Percentiles rank a stretch among this genome's conserved stretches.
phyloP scores from a whole-genome alignment of 257 asterid genomes.

The Scutellaria barbata region DNA sequence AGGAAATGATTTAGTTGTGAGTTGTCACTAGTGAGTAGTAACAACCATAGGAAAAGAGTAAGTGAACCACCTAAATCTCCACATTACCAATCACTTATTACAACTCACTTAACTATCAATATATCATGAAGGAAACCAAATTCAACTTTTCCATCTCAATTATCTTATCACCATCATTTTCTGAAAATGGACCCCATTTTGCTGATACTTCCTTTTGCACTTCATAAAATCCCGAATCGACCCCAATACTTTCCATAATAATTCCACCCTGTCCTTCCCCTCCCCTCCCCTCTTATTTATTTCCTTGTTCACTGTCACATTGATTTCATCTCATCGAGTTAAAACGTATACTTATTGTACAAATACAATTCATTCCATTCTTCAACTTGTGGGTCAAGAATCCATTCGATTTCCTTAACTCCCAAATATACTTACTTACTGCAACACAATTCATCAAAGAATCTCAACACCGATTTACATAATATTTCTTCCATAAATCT shows the following conservation, averaged over 20 bases:
- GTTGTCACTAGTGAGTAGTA: neutral
- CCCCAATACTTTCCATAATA: conserved; percentile 2
- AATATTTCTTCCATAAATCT: too few relatives aligned
- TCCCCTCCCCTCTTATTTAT: neutral
- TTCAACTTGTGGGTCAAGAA: conserved; percentile 22
- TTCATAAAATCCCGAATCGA: neutral
- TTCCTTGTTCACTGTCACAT: conserved; percentile 11
- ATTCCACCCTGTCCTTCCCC: neutral
- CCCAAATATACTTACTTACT: conserved; percentile 26
- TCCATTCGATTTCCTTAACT: conserved; percentile 10
- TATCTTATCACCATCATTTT: conserved; percentile 20
- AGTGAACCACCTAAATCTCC: neutral
- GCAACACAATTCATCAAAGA: neutral
- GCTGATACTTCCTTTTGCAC: neutral
- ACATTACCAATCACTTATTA: conserved; percentile 35
- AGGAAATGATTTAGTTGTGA: too few relatives aligned
- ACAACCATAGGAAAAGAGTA: conserved; percentile 6
- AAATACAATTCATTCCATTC: conserved; percentile 31
- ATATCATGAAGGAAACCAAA: neutral
- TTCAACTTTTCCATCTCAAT: conserved; percentile 30
- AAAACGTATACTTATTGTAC: neutral
- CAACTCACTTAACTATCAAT: conserved; percentile 31
- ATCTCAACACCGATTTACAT: neutral
- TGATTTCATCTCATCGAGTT: neutral
- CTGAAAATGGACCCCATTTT: conserved; percentile 10